Evolutionary conservation across 2,329 filamentous ascomycete genomes (phyloP).

Genomic region (Xylariaceae sp.): DNA sequence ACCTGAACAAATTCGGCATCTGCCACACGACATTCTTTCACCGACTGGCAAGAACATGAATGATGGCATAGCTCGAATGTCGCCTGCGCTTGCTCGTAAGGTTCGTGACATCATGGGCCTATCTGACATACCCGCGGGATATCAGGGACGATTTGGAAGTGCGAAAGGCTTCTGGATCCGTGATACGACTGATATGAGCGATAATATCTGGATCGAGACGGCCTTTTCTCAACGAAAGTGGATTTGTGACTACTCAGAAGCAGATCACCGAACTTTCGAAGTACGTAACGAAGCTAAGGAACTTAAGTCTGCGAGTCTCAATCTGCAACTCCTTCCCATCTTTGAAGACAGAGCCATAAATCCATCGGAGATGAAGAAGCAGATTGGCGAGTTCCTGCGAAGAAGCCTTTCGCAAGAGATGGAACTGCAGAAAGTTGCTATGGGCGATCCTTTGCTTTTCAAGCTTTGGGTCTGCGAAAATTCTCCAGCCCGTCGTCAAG

Average conservation of each 20-base stretch:
- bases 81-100: constrained; percentile 49
- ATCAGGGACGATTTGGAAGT: constrained; percentile 67
- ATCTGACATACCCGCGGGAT: constrained; percentile 53
- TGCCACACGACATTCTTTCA: constrained; percentile 34
- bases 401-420: constrained; percentile 49
- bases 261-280: constrained; percentile 60
- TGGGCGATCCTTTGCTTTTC: constrained; percentile 46
- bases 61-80: constrained; percentile 64
- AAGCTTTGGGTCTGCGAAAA: constrained; percentile 50
- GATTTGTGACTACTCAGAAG: constrained; percentile 43
- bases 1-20: constrained; percentile 39
- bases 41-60: constrained; percentile 51
- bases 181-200: constrained; percentile 42
- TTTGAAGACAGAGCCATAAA: constrained; percentile 56
- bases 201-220: constrained; percentile 61
- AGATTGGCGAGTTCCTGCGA: constrained; percentile 45
- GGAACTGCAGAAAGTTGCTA: constrained; percentile 43
- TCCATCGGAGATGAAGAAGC: constrained; percentile 36
- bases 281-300: constrained; percentile 46
- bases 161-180: constrained; percentile 75
- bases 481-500: constrained; percentile 22
- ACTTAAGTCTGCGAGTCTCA: constrained; percentile 52
- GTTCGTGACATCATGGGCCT: constrained; percentile 50
- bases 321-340: constrained; percentile 66
- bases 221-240: constrained; percentile 68